Base-by-base conservation (phyloP, 352 stramenopile genomes). In the Pythium folliculosum region DNA sequence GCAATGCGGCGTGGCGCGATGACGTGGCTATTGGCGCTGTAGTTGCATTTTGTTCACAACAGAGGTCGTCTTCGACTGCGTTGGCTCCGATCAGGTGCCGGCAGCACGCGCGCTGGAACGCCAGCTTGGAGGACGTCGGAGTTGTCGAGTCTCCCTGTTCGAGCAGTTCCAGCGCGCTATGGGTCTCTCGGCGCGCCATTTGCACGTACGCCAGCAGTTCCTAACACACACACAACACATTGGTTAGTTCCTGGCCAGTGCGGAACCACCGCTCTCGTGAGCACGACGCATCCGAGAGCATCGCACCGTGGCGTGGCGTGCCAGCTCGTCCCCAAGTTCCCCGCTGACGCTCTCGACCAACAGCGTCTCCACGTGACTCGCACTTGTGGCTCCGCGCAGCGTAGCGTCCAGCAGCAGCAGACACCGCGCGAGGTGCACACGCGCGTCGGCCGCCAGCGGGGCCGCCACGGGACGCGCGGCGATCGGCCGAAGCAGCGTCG, bases 151-250 rank as follows among this genome's bases (percentile, higher is more conserved):
- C 22, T 7, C 6, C 22, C 13, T 23, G 14, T 9, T 16, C 27
- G n/a, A 67, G 40, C 17, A 83, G 38, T 25, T 65, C 40, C 51
- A 68, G 63, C n/a, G 71, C 74, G 25, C 72, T 71, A 35, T 74
- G 60, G 25, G 75, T 71, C 8, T 66, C 55, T 5, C 60, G 64
- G 7, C 44, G 60, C 5, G 67, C 66, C 16, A 81, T 69, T 40
- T 76, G 59, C 23, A 84, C 54, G 37, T 89, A 73, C n/a, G 70
- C 73, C 10, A 87, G 57, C 22, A 88, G 70, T 51, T 88, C 78
- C 77, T 89, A 38, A 27, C 22, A 50, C 23, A 17, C 23, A 59
- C 10, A 22, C 9, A 37, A 54, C 17, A 32, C 38, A 30, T 3
- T 21, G 1, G 12, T 40, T 23, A 53, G 50, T 14, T 9, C 22